Conservation (phyloP, 2,329 filamentous ascomycete species). For the Emergomyces pasteurianus region DNA sequence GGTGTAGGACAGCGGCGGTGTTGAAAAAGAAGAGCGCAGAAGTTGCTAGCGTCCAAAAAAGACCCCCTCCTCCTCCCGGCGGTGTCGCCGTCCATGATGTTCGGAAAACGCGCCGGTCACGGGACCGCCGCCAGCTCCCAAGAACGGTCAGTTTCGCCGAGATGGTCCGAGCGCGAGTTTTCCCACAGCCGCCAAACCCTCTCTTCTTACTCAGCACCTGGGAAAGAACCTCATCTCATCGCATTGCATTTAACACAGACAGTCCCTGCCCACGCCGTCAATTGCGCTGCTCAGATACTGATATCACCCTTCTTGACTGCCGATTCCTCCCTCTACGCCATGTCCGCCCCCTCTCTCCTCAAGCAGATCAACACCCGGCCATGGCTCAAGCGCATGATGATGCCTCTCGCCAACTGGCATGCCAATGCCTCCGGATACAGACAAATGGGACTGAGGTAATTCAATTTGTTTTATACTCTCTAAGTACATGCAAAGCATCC, state of each 20-base stretch:
- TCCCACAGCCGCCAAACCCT: slow-evolving; percentile 6
- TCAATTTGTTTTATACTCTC: slow-evolving; percentile 35
- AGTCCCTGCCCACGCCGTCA: neutral
- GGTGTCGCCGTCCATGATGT: neutral
- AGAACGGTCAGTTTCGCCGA: slow-evolving; percentile 5
- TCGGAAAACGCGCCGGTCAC: neutral
- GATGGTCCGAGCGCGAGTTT: slow-evolving; percentile 11
- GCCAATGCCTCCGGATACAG: slow-evolving; percentile 80
- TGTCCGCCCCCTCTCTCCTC: slow-evolving; percentile 54
- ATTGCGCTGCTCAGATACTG: neutral
- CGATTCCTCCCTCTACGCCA: neutral
- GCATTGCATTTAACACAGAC: neutral
- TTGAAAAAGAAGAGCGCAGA: neutral
- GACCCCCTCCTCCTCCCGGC: neutral
- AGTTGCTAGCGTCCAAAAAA: neutral
- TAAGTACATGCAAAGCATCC: slow-evolving; percentile 2
- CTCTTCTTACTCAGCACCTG: neutral
- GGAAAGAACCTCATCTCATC: neutral
- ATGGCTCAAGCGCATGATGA: slow-evolving; percentile 68
- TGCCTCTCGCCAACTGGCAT: slow-evolving; percentile 82
- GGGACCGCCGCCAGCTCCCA: neutral
- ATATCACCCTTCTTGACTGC: neutral
- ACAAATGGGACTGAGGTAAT: slow-evolving; percentile 80
- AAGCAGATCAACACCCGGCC: slow-evolving; percentile 72
- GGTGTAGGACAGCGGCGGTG: neutral